Conservation (phyloP, 345 rosid genomes). For the Draba incana region DNA sequence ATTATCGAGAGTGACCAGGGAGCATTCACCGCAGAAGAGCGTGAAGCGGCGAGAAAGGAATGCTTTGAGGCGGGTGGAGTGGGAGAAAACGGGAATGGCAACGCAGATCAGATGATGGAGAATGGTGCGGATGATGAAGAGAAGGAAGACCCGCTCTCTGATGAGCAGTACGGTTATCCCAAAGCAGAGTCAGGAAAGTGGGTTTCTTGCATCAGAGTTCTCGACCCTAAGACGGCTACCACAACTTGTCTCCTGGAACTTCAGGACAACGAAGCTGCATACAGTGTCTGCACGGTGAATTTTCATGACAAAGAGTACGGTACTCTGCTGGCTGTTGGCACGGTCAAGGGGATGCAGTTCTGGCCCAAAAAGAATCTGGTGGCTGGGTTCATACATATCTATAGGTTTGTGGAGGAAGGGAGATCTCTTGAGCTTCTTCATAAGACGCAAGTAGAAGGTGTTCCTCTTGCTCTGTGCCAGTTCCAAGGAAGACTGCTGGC, state of each 20-base stretch:
- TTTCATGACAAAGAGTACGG: constrained; percentile 98
- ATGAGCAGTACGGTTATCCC: constrained; percentile 98
- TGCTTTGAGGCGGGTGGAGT: constrained; percentile 82
- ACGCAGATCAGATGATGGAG: constrained; percentile 52
- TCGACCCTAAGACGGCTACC: constrained; percentile 75
- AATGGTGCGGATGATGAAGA: constrained; percentile 64
- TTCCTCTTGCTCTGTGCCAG: constrained; percentile 86
- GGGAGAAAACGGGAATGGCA: constrained; percentile 76
- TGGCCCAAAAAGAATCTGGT: constrained; percentile 70
- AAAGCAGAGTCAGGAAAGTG: constrained; percentile 91
- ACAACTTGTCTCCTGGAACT: constrained; percentile 96
- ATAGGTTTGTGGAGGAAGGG: constrained; percentile 92
- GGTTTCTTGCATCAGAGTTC: constrained; percentile 97
- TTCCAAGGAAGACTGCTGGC: constrained; percentile 96
- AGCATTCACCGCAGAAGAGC: constrained; percentile 91
- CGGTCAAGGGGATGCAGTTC: constrained; percentile 90
- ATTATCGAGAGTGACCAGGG: constrained; percentile 98
- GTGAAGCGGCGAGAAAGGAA: constrained; percentile 92
- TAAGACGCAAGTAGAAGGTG: constrained; percentile 96
- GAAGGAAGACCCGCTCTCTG: constrained; percentile 80
- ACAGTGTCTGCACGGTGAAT: constrained; percentile 87
- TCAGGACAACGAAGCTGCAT: constrained; percentile 98
- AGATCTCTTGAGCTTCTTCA: constrained; percentile 84
- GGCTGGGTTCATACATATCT: constrained; percentile 87
- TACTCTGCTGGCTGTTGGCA: constrained; percentile 90